Conservation (phyloP, 1,284 basidiomycete species). For the Xanthoconium separans region DNA sequence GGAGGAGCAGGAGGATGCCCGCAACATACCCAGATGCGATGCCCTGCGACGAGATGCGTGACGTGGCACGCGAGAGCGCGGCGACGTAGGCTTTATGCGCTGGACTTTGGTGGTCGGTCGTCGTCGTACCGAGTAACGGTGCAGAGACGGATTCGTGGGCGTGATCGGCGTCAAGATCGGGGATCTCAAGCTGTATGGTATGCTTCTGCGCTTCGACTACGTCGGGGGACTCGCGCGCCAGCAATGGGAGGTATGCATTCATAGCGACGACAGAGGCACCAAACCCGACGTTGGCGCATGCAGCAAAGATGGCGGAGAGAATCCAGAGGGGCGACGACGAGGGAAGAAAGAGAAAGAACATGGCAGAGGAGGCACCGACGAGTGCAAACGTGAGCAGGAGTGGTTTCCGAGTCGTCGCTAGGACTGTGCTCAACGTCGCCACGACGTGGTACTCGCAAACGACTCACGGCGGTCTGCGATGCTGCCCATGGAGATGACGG, state of each 20-base stretch:
- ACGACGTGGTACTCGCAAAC: background rate
- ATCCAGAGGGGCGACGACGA: conserved; percentile 69
- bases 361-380: conserved; percentile 64
- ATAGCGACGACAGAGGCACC: conserved; percentile 84
- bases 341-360: conserved; percentile 71
- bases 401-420: conserved; percentile 76
- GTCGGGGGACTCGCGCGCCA: conserved; percentile 67
- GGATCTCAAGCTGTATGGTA: too few relatives aligned
- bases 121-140: conserved; percentile 28
- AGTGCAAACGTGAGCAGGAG: conserved; percentile 75
- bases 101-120: conserved; percentile 1
- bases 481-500: conserved; percentile 87
- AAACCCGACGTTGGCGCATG: conserved; percentile 79
- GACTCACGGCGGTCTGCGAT: conserved; percentile 83
- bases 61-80: conserved; percentile 66
- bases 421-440: conserved; percentile 1
- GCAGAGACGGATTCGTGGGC: conserved; percentile 15
- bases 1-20: conserved; percentile 68
- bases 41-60: conserved; percentile 78
- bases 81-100: conserved; percentile 41
- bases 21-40: conserved; percentile 83
- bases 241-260: conserved; percentile 82
- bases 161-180: conserved; percentile 23
- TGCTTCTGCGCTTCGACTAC: conserved; percentile 48
- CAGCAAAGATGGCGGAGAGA: conserved; percentile 59